A percentile compares a stretch with the other conserved stretches of the same genome.
These are phyloP conservation scores for Taiwanofungus camphoratus DNA, from an alignment of 1,284 basidiomycete genomes.

Conservation along the genomic window DNA sequence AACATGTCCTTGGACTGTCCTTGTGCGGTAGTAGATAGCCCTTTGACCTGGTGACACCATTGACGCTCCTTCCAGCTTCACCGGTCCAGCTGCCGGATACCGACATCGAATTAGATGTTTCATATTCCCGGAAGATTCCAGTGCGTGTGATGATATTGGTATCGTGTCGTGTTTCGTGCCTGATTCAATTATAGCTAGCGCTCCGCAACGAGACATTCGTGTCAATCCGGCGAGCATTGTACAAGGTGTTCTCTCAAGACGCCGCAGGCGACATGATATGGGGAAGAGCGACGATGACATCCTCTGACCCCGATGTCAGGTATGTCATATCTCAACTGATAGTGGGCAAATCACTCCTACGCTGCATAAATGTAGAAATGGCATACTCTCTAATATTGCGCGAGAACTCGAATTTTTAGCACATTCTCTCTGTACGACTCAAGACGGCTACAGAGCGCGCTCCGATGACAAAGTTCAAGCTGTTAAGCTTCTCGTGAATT, in stretches of 20 bases:
- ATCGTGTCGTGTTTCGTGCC: neutral
- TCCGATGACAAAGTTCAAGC: slow-evolving; percentile 25
- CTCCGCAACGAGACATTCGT: slow-evolving; percentile 28
- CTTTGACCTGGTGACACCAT: neutral
- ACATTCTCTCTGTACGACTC: slow-evolving; percentile 40
- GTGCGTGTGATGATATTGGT: slow-evolving; percentile 30
- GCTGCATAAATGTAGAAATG: slow-evolving; percentile 2
- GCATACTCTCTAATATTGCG: slow-evolving; percentile 31
- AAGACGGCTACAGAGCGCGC: slow-evolving; percentile 38
- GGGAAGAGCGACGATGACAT: slow-evolving; percentile 14
- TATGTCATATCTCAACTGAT: too few relatives aligned
- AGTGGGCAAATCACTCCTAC: too few relatives aligned
- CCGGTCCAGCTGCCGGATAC: slow-evolving; percentile 35
- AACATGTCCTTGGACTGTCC: neutral
- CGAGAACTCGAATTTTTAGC: slow-evolving; percentile 40
- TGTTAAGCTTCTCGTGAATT: slow-evolving; percentile 26
- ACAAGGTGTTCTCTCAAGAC: slow-evolving; percentile 27
- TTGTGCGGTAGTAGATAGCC: neutral
- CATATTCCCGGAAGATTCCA: slow-evolving; percentile 56
- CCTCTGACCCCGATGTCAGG: slow-evolving; percentile 18
- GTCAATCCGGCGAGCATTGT: slow-evolving; percentile 30
- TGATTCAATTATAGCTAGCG: slow-evolving; percentile 20
- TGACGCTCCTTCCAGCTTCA: slow-evolving; percentile 15
- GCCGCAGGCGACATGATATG: slow-evolving; percentile 18
- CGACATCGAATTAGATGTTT: slow-evolving; percentile 45